Evolutionary conservation across 2,329 filamentous ascomycete species (phyloP), one percentile per base, ranked within the genome.

Genomic region (Lasiodiplodia hormozganensis): DNA sequence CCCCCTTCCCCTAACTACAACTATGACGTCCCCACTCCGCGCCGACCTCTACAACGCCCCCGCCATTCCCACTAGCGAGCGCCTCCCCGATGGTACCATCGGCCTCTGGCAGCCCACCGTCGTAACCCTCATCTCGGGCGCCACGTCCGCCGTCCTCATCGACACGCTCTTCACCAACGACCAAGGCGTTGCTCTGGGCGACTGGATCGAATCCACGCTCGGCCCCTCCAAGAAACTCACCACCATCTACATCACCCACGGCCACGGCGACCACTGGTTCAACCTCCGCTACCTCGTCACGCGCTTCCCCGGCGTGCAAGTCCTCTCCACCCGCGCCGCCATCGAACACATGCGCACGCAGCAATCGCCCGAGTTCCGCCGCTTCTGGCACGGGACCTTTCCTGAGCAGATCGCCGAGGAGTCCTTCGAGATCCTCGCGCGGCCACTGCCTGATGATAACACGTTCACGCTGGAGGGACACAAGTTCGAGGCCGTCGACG

Each of bases 251-350:
- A 78, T 81, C 62, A 83, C 80, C 0, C 80, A 82, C 60, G 79
- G 78, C 23, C 80, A 82, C 64, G 80, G 75, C 21, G 80, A 82
- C 70, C 81, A 83, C 69, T 82, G 74, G 70, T 79, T 82, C 60
- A 78, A 78, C 49, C 67, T 78, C 10, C 64, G 75, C 0, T 64
- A 73, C 12, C 68, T 82, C 3, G 18, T 71, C 2, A 68, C 73
- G 21, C 73, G 72, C 1, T 82, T 77, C 49, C 78, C 80, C 0
- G 70, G 23, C 23, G 65, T 71, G 65, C 28, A 70, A 23, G 62
- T 73, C 64, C 69, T 77, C 2, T 70, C 76, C 0, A 77, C 75
- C 21, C 56, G 56, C 12, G 67, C 53, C 6, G 71, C 72, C 0
- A 68, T 76, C 23, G 69, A 65, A 3, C 74, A 76, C 65, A 72